Base-by-base conservation (phyloP, 2,329 filamentous ascomycete genomes). In the Talaromyces amestolkiae region DNA sequence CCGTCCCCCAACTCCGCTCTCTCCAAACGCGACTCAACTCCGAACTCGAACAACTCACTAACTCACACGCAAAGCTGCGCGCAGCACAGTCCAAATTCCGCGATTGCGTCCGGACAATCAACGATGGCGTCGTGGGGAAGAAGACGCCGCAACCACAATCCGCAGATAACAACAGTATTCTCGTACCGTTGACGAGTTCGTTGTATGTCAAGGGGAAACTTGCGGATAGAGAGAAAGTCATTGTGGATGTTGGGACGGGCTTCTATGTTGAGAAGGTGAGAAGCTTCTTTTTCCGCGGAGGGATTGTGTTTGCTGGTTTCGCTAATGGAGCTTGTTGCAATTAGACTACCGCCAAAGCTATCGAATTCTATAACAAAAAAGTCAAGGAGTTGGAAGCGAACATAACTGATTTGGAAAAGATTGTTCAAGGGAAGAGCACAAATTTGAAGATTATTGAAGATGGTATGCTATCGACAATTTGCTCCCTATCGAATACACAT, bases 21-120 rank as follows among this genome's bases (percentile, higher is more conserved):
- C 89, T 99, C 71, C 97, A 99, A 84, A 93, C 95, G 78, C 94
- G 97, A 78, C 89, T 99, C 70, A 94, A 97, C 78, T 90, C 95
- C 74, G 95, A 99, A 80, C 89, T 99, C 70, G 92, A 97, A 77
- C 94, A 98, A 82, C 87, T 99, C 70, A 96, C 92, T 2, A 86
- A 84, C 65, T 98, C 95, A 10, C 97, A 96, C 81, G 85, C 90
- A 60, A 95, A 96, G 77, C 87, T 99, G 1, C 91, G 93, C 69
- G 89, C 89, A 61, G 95, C 95, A 2, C 95, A 98, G 77, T 85
- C 87, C 63, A 97, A 96, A 77, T 99, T 99, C 82, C 86, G 87
- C 64, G 94, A 98, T 75, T 99, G 95, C 73, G 85, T 97, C 41
- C 85, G 86, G 60, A 92, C 91, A 61, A 91, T 99, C 68, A 82